Percentiles rank a stretch among this genome's conserved stretches.
Conservation (phyloP, 1,284 basidiomycete species). For the Sporisorium exsertum region DNA sequence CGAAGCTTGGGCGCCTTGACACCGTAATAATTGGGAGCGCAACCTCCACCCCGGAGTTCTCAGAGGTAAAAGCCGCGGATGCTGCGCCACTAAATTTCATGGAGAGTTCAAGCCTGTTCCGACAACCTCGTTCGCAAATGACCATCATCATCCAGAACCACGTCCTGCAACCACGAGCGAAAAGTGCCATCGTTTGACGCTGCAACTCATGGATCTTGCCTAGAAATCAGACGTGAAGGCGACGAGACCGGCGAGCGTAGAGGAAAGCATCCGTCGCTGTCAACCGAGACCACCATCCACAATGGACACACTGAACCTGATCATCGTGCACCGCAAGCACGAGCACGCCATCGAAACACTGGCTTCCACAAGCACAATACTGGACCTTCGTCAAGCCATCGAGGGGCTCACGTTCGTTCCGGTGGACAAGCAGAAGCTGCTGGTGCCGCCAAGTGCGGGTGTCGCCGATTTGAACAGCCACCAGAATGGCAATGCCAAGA, state of each 20-base stretch:
- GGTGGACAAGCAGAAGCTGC: conserved; percentile 52
- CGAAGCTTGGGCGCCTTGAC: not conserved
- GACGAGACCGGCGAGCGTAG: not conserved
- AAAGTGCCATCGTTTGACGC: too few species aligned
- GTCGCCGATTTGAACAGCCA: conserved; percentile 33
- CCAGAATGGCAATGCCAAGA: not conserved
- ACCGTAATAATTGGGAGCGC: not conserved
- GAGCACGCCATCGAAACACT: conserved; percentile 20
- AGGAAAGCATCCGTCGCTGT: not conserved
- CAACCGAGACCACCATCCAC: not conserved
- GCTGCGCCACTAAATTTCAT: conserved; percentile 3
- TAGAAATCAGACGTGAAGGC: not conserved
- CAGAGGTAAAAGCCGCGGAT: not conserved
- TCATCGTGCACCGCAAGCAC: conserved; percentile 32
- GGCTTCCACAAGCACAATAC: conserved; percentile 13
- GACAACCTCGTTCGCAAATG: not conserved
- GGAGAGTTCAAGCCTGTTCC: not conserved
- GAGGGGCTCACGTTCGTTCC: conserved; percentile 41
- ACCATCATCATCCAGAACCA: not conserved
- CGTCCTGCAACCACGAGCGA: too few species aligned
- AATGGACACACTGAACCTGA: conserved; percentile 21
- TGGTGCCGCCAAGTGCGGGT: conserved; percentile 34
- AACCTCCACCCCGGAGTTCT: conserved; percentile 2
- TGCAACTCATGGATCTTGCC: not conserved
- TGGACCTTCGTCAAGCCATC: conserved; percentile 37